These are phyloP conservation scores for Salvia rosmarinus DNA, from an alignment of 257 asterid species.

Conservation along the genomic window DNA sequence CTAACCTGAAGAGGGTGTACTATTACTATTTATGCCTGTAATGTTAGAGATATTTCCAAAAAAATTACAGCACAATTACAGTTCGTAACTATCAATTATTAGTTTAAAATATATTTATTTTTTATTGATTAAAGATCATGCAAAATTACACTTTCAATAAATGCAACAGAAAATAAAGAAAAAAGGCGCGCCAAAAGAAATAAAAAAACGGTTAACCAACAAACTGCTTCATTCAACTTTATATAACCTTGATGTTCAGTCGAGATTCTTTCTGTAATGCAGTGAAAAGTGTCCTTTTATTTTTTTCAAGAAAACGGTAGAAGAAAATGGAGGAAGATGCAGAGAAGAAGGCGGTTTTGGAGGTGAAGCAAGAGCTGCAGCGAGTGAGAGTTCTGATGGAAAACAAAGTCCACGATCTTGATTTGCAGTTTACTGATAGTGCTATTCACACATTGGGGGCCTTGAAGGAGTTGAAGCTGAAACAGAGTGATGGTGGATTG, in stretches of 20 bases:
- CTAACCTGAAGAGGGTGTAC: no score
- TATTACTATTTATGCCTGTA: no score
- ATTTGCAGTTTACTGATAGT: conserved; percentile 39
- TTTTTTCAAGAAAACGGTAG: neutral
- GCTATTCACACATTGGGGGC: conserved; percentile 43
- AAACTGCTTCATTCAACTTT: neutral
- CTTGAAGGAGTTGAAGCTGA: conserved; percentile 40
- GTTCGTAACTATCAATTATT: no score
- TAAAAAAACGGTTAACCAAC: neutral
- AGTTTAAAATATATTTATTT: no score
- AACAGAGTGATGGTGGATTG: neutral
- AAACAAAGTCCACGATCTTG: conserved; percentile 30
- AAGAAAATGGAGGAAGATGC: neutral
- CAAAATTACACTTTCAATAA: no score
- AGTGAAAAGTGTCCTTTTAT: no score
- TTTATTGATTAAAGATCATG: no score
- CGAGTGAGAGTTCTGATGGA: neutral
- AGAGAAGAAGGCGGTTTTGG: neutral
- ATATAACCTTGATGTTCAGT: no score
- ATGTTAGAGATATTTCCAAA: no score
- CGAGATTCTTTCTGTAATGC: no score
- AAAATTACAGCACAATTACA: no score
- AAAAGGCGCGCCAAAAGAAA: neutral
- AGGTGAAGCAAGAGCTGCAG: conserved; percentile 5
- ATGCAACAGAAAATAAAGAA: no score